Evolutionary conservation across 805 yeast genomes (phyloP), one percentile per base, ranked within the genome.

Genomic region (Starmerella apicola): DNA sequence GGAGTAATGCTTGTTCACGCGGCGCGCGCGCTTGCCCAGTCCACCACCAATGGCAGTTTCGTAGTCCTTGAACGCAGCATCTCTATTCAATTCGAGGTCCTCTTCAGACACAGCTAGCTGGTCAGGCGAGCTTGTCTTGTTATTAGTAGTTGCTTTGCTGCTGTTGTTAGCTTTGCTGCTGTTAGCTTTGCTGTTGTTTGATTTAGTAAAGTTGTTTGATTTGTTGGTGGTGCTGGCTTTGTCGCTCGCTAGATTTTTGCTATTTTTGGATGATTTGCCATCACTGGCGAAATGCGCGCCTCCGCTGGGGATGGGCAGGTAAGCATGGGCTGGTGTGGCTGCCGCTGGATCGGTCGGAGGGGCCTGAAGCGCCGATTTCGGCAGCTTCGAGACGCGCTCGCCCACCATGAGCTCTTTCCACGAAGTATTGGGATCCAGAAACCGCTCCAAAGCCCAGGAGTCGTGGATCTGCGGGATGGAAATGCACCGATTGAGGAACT

Each of bases 351-450:
- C 65, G 23, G 71, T 53, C 1, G 85, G 83, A 3, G 83, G 79
- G 3, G 74, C 74, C 47, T 71, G 60, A 37, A 80, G 51, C 47
- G 70, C 61, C 55, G 72, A 57, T 49, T 65, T 53, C 33, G 84
- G 74, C 38, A 80, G 57, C 10, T 64, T 59, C 3, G 70, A 61
- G 15, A 77, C 65, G 3, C 76, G 78, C 12, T 78, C 76, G 3
- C 72, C 56, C 34, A 60, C 62, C 36, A 78, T 52, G 2, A 74
- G 94, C 53, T 86, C 95, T 19, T 70, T 66, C 88, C 95, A 91
- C 49, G 73, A 71, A 10, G 82, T 74, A 44, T 79, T 79, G 5
- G 97, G 94, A 54, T 85, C 91, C 41, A 91, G 59, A 53, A 91
- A 91, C 54, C 78, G 74, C 30, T 74, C 69, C 52, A 85, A 82